phyloP scores from a whole-genome alignment of 805 yeast genomes.

The Cyberlindnera xishuangbannaensis region DNA sequence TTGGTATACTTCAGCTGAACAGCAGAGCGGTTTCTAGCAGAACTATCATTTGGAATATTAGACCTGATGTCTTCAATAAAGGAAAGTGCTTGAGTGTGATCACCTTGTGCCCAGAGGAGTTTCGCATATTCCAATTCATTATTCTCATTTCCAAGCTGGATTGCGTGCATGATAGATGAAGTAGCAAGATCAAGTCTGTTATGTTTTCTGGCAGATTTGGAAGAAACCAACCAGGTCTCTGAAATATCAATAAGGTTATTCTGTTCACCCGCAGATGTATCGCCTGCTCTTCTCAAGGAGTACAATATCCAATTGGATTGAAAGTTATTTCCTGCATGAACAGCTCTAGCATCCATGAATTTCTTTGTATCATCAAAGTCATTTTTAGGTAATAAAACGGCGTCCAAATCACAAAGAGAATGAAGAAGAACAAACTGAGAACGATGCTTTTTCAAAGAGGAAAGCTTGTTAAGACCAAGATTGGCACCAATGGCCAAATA shows the following conservation, averaged over 20 bases:
- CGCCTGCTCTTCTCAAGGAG: constrained; percentile 51
- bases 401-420: constrained; percentile 52
- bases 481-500: constrained; percentile 55
- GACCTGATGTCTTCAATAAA: constrained; percentile 40
- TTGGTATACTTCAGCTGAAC: constrained; percentile 75
- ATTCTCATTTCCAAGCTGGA: constrained; percentile 27
- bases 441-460: constrained; percentile 46
- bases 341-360: constrained; percentile 21
- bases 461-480: constrained; percentile 41
- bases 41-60: constrained; percentile 9
- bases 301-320: constrained; percentile 54
- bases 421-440: constrained; percentile 50
- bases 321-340: constrained; percentile 45
- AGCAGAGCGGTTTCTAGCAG: constrained; percentile 26
- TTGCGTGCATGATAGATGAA: constrained; percentile 56
- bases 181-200: constrained; percentile 70
- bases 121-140: constrained; percentile 76
- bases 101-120: constrained; percentile 85
- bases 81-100: constrained; percentile 76
- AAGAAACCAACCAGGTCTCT: constrained; percentile 50
- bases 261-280: constrained; percentile 23
- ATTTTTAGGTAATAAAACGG: constrained; percentile 3
- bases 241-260: constrained; percentile 31
- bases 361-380: constrained; percentile 5
- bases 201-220: constrained; percentile 61